Evolutionary conservation across 1,139 yeast species (phyloP), one percentile per base, ranked within the genome.

Genomic region (Candida gigantensis): DNA sequence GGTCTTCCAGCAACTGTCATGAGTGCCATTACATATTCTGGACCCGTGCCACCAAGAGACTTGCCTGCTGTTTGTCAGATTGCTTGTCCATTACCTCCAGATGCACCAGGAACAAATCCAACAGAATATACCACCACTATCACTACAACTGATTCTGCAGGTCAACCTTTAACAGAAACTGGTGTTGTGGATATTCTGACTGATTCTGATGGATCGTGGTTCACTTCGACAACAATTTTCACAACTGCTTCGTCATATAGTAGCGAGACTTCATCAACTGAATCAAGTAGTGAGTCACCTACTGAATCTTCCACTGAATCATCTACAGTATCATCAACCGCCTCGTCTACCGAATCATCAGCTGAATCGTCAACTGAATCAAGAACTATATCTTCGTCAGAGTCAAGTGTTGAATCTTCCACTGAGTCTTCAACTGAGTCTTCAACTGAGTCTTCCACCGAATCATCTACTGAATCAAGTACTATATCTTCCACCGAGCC

Each of bases 31-130:
- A 20, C n/a, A 8, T 56, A 56, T 39, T 36, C 26, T 28, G 55
- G 52, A 8, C 46, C 54, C 15, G 58, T 58, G 11, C 37, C 52
- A 24, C 23, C 8, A 20, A 20, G n/a, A 20, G 8, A 9, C 8
- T 20, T 20, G n/a, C 23, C 23, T 20, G 8, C 23, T 4, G 23
- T n/a, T 20, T 20, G 23, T 20, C 8, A 20, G 8, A n/a, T 20
- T 20, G 23, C 8, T 9, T 20, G 23, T 20, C 8, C 8, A 20
- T n/a, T 3, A 20, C 4, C n/a, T 6, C 23, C 23, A 9, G 6
- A 20, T 20, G 23, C 6, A 4, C 23, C 23, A 4, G 6, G 8
- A 4, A 4, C 23, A 9, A 4, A 9, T 20, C 8, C 23, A 9
- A 20, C 23, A 6, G 8, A 8, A 9, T 4, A 9, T 20, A 6